Evolutionary conservation across 352 stramenopile species (phyloP).

Genomic region (Pythium rishiriense): DNA sequence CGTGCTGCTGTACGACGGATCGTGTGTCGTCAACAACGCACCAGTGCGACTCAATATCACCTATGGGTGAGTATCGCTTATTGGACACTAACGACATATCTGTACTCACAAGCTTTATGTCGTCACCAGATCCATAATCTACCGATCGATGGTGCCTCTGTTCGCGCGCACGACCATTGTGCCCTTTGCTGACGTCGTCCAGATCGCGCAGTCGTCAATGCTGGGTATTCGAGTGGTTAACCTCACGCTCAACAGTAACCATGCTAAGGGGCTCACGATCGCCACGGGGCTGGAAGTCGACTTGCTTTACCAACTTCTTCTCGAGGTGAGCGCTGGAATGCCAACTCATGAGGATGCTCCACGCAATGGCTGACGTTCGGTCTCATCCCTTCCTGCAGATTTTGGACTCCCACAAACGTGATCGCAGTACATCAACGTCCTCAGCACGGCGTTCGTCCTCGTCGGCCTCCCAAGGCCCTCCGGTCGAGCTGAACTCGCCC

Average conservation of each 20-base stretch:
- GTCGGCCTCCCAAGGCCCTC: not conserved
- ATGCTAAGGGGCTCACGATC: constrained; percentile 62
- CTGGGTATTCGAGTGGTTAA: constrained; percentile 69
- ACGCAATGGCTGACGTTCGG: not conserved
- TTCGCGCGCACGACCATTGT: constrained; percentile 69
- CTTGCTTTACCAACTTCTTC: constrained; percentile 67
- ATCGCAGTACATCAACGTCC: constrained; percentile 13
- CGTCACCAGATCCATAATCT: constrained; percentile 33
- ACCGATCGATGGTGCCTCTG: constrained; percentile 74
- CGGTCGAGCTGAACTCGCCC: constrained; percentile 28
- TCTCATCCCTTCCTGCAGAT: constrained; percentile 30
- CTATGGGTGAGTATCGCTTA: constrained; percentile 47
- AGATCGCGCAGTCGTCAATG: constrained; percentile 53
- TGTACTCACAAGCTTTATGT: not conserved
- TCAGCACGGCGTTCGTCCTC: constrained; percentile 3
- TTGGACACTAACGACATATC: not conserved
- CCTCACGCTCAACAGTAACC: constrained; percentile 47
- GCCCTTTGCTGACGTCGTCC: constrained; percentile 56
- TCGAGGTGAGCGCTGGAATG: constrained; percentile 43
- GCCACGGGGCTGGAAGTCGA: constrained; percentile 78
- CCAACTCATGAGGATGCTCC: not conserved
- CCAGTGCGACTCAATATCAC: constrained; percentile 75
- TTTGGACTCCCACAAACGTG: constrained; percentile 53
- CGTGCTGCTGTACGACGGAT: constrained; percentile 79
- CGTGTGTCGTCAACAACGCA: constrained; percentile 70